These are phyloP conservation scores for Geranium rotundifolium DNA, from an alignment of 345 rosid genomes.

Conservation along the genomic window DNA sequence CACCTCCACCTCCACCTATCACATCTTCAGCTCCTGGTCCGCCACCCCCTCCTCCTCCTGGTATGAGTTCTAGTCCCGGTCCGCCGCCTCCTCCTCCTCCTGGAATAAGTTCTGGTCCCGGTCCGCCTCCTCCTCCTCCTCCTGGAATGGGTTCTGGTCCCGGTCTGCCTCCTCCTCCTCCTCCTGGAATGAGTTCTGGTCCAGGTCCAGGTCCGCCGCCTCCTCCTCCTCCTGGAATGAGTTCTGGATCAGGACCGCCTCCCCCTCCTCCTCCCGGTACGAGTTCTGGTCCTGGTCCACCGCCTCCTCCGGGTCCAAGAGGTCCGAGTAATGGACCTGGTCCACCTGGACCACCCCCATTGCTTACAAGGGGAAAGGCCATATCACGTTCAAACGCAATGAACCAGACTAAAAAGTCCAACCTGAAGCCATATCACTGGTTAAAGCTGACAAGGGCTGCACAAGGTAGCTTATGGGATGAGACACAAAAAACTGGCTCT, in stretches of 20 bases:
- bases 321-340: no score
- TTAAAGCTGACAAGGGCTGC: constrained; percentile 70
- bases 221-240: no score
- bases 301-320: no score
- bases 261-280: no score
- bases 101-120: neutral
- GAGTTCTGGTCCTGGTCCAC: no score
- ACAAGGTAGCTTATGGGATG: constrained; percentile 86
- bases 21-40: constrained; percentile 15
- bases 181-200: constrained; percentile 25
- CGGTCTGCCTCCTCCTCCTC: constrained; percentile 16
- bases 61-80: constrained; percentile 16
- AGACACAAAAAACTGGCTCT: constrained; percentile 28
- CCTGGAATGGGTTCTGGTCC: neutral
- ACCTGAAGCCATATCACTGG: constrained; percentile 82
- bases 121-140: constrained; percentile 6
- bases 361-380: no score
- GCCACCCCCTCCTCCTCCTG: constrained; percentile 45
- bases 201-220: constrained; percentile 7
- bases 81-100: constrained; percentile 30
- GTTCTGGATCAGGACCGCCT: no score
- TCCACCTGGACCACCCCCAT: no score
- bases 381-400: no score
- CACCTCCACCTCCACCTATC: constrained; percentile 13
- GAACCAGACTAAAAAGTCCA: constrained; percentile 41